phyloP scores from a whole-genome alignment of 768 basidiomycete species.

The Multifurca ochricompacta region DNA sequence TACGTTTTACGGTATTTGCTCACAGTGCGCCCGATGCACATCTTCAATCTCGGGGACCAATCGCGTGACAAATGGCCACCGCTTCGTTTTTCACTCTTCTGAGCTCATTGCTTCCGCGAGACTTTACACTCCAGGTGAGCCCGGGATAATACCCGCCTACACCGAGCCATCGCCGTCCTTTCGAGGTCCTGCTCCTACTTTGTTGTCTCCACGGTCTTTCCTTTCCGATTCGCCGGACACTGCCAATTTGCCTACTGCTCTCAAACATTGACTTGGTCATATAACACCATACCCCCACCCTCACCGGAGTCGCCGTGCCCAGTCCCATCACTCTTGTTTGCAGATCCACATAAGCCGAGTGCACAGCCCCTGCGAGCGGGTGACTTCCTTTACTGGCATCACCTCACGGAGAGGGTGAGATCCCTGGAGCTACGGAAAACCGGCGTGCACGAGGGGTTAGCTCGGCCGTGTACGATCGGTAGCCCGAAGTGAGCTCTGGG shows the following conservation, averaged over 20 bases:
- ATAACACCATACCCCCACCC: constrained; percentile 12
- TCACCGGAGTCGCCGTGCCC: constrained; percentile 17
- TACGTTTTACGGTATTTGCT: constrained; percentile 16
- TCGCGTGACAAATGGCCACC: constrained; percentile 74
- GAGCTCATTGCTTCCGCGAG: constrained; percentile 59
- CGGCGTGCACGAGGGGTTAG: constrained; percentile 38
- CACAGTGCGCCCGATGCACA: constrained; percentile 70
- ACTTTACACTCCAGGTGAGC: constrained; percentile 54
- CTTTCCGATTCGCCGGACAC: constrained; percentile 26
- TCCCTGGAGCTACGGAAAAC: constrained; percentile 60
- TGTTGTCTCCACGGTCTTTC: constrained; percentile 9
- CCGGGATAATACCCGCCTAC: constrained; percentile 31
- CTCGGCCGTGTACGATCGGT: constrained; percentile 11
- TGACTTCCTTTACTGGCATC: constrained; percentile 69
- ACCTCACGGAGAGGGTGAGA: constrained; percentile 66
- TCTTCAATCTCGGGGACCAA: constrained; percentile 58
- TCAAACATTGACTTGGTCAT: not conserved
- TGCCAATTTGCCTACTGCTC: constrained; percentile 10
- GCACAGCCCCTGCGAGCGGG: constrained; percentile 40
- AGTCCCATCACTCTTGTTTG: constrained; percentile 26
- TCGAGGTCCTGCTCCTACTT: constrained; percentile 7
- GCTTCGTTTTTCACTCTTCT: constrained; percentile 78
- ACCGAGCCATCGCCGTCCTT: constrained; percentile 13
- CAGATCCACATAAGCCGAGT: constrained; percentile 30
- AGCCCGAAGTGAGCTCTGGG: not conserved